Conservation (phyloP, 768 basidiomycete genomes). For the Boletus insuetus region DNA sequence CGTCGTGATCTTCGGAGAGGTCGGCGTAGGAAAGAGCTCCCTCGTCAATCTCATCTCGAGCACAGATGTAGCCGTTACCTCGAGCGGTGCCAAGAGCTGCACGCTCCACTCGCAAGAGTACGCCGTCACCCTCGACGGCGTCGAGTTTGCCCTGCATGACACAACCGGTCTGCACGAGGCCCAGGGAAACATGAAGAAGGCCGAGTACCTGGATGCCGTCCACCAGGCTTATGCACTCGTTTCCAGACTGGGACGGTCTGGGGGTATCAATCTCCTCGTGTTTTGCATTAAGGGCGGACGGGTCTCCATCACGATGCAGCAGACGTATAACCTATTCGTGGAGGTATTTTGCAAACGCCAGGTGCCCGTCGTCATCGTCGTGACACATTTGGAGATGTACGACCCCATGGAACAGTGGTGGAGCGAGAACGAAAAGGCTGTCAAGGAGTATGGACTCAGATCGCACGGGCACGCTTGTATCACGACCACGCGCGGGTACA, state of each 20-base stretch:
- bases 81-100: conserved; percentile 32
- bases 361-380: conserved; percentile 32
- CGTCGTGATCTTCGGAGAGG: conserved; percentile 27
- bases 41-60: conserved; percentile 40
- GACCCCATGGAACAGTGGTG: conserved; percentile 41
- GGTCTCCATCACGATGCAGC: conserved; percentile 22
- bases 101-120: conserved; percentile 33
- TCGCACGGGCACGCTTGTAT: conserved; percentile 40
- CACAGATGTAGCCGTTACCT: conserved; percentile 27
- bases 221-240: conserved; percentile 34
- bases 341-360: conserved; percentile 37
- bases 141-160: conserved; percentile 23
- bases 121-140: conserved; percentile 11
- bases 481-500: conserved; percentile 32
- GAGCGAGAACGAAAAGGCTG: conserved; percentile 32
- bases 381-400: conserved; percentile 35
- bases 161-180: conserved; percentile 31
- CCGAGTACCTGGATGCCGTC: conserved; percentile 27
- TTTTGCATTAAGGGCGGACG: conserved; percentile 32
- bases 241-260: conserved; percentile 23
- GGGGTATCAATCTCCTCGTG: conserved; percentile 29
- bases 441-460: conserved; percentile 33
- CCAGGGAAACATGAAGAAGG: conserved; percentile 19
- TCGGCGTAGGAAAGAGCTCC: conserved; percentile 39
- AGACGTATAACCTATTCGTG: conserved; percentile 35